A percentile compares a stretch with the other conserved stretches of the same genome.
Conservation (phyloP, 108 stramenopile species). For the Cyclotella baltica region DNA sequence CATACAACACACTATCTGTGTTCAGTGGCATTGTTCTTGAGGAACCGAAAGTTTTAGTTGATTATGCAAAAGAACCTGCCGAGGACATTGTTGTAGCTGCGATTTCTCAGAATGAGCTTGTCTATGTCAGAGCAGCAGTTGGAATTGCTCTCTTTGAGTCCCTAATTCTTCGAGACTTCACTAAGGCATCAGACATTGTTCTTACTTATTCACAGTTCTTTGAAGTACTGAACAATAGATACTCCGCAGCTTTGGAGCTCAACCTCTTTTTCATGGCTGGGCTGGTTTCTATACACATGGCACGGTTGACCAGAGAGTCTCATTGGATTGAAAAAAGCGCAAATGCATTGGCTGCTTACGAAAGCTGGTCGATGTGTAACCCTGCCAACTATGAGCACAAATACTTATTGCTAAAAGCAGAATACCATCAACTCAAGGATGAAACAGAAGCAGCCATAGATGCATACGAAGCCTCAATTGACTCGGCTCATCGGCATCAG, state of each 20-base stretch:
- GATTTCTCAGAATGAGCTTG: constrained; percentile 4
- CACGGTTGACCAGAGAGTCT: constrained; percentile 19
- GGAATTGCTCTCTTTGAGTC: constrained; percentile 6
- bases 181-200: constrained; percentile 7
- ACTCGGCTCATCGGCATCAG: constrained; percentile 2
- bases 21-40: constrained; percentile 25
- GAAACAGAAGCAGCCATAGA: constrained; percentile 17
- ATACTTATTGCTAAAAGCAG: constrained; percentile 25
- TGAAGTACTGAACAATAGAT: not conserved
- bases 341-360: constrained; percentile 12
- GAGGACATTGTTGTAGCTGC: constrained; percentile 18
- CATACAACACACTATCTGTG: constrained; percentile 10
- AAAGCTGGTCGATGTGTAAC: constrained; percentile 10
- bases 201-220: constrained; percentile 2
- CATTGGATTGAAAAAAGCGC: constrained; percentile 31
- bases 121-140: constrained; percentile 6
- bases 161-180: constrained; percentile 17
- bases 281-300: constrained; percentile 20
- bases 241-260: constrained; percentile 5
- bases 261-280: constrained; percentile 14
- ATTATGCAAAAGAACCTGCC: not conserved
- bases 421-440: constrained; percentile 9
- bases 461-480: constrained; percentile 7
- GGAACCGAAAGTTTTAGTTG: not conserved
- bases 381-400: constrained; percentile 11